Evolutionary conservation across 2,329 filamentous ascomycete genomes (phyloP).

Genomic region (Fusarium coicis): DNA sequence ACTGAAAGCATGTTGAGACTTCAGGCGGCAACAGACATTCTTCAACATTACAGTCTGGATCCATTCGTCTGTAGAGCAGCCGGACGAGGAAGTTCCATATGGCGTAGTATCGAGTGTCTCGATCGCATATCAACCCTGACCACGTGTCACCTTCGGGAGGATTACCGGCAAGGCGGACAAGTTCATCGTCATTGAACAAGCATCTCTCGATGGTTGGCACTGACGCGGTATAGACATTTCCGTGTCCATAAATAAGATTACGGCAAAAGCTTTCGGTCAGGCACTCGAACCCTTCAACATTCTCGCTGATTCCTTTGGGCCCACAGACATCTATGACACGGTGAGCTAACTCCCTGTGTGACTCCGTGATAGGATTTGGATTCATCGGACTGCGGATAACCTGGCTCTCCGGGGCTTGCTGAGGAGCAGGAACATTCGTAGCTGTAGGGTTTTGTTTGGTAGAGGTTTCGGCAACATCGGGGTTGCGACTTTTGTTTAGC

Average conservation of each 20-base stretch:
- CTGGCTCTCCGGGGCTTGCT: neutral
- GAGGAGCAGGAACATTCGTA: neutral
- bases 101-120: neutral
- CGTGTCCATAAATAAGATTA: neutral
- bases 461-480: no score
- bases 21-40: neutral
- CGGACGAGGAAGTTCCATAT: neutral
- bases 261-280: fast-evolving
- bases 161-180: neutral
- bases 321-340: neutral
- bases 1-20: neutral
- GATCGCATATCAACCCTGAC: neutral
- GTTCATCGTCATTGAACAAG: neutral
- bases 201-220: neutral
- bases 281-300: neutral
- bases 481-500: fast-evolving
- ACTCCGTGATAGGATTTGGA: neutral
- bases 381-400: neutral
- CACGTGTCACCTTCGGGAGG: neutral
- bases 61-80: neutral
- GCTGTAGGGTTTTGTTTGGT: fast-evolving
- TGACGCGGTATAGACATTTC: neutral
- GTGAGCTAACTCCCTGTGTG: neutral
- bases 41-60: neutral
- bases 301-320: neutral